Base-by-base conservation (phyloP, 1,284 basidiomycete species). In the Ustilago shanxiensis region DNA sequence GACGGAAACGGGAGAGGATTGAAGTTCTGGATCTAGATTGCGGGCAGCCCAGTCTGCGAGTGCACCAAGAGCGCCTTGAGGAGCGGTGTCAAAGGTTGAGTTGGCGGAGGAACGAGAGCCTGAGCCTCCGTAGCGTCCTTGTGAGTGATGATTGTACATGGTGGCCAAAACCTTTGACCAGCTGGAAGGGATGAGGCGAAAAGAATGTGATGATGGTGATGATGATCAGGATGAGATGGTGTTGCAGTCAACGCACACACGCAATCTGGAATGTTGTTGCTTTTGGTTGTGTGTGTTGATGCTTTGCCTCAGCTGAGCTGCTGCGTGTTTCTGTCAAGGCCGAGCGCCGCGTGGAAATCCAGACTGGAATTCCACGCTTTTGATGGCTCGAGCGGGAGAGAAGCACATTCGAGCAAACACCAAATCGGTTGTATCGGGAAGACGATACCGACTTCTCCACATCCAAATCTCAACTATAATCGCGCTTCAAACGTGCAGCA, bases 41-140 rank as follows among this genome's bases (percentile, higher is more conserved):
- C 76, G 73, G 1, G 74, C 68, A 11, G 80, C 82, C 83, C 83
- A 83, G 29, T 84, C 83, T n/a, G 76, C 78, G 31, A 72, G 63
- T 2, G 77, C 69, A 9, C 60, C 65, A 24, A 82, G 66, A 0
- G 80, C 79, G 28, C 76, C 79, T 51, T 74, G 71, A 1, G 75
- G 75, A n/a, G 63, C 57, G n/a, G 59, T 59, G 39, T 64, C 59
- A 14, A 58, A 29, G 22, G 67, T 41, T n/a, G 54, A 52, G 41
- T 6, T 5, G 24, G 47, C 41, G 39, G 69, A 73, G 0, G 71
- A 62, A n/a, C 70, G 65, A 6, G 68, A 67, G 26, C 65, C 61
- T 1, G 64, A 66, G 35, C 66, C 72, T 24, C 61, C 70, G 37
- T 66, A 72, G 5, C 67, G 67, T 22, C 63, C 53, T 28, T 72